Base-by-base conservation (phyloP, 2,329 filamentous ascomycete genomes). In the Pezicula carpinea region DNA sequence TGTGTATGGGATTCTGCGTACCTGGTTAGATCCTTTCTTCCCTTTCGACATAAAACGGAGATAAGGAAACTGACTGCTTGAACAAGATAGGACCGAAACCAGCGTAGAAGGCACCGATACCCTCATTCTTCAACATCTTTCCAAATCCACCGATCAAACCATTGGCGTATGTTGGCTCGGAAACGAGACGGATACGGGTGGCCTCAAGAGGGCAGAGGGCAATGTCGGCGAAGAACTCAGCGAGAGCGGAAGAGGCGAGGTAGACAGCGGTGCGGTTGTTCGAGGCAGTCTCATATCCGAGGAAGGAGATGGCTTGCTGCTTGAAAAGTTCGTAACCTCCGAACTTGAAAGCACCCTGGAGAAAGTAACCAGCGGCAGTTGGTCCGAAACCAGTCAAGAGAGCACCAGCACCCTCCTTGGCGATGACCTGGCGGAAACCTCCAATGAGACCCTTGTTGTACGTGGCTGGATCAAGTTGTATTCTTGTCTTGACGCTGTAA, bases 291-390 rank as follows among this genome's bases (percentile, higher is more conserved):
- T 91, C 87, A 68, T 83, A 83, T 65, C 89, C 89, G 64, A 95
- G 72, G 54, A 77, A 53, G 77, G 89, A 85, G 72, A 95, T 93
- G 66, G 76, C 81, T 74, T 93, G 87, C 76, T 91, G 82, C 85
- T 95, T 95, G 86, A 95, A 95, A 75, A 95, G 85, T 76, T 95
- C 89, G 73, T 95, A 95, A 69, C 89, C 89, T 70, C 89, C 89
- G 71, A 93, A 93, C 77, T 95, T 95, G 80, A 93, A 83, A 63
- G 88, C 86, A 67, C 89, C 89, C 76, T 95, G 89, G 63, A 95
- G 83, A 84, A 95, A 95, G 77, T 95, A 95, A 70, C 89, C 89
- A 57, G 89, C 87, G 59, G 83, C 83, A 66, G 89, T 95, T 64
- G 89, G 89, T 60, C 89, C 89, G 69, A 83, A 80, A 72, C 89